These are phyloP conservation scores for Porogramme epimiltina DNA, from an alignment of 1,284 basidiomycete genomes.

Conservation along the genomic window DNA sequence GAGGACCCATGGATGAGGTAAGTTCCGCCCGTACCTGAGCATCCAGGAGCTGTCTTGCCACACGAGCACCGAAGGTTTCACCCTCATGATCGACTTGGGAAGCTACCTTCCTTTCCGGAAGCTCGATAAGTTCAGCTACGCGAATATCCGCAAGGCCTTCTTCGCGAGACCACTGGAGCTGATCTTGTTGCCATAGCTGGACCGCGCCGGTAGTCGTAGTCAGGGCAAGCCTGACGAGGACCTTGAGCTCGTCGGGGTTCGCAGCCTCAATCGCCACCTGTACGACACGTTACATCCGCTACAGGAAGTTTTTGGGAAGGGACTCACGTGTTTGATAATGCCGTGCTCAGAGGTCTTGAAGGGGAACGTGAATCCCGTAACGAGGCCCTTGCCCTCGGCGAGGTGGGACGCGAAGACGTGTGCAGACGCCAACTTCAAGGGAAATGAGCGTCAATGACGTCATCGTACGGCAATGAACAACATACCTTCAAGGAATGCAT, in stretches of 20 bases:
- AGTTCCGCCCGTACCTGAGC: slow-evolving; percentile 44
- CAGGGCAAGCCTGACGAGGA: slow-evolving; percentile 56
- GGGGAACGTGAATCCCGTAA: slow-evolving; percentile 67
- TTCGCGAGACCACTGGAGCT: slow-evolving; percentile 79
- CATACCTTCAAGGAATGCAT: slow-evolving; percentile 59
- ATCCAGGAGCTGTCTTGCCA: slow-evolving; percentile 64
- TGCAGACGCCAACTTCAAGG: slow-evolving; percentile 46
- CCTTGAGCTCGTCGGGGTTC: slow-evolving; percentile 41
- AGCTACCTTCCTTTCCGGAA: slow-evolving; percentile 67
- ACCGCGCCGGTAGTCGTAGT: slow-evolving; percentile 81
- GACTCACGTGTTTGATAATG: slow-evolving; percentile 65
- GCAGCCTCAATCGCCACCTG: slow-evolving; percentile 61
- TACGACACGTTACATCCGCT: slow-evolving; percentile 3
- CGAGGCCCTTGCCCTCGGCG: slow-evolving; percentile 54
- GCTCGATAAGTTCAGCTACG: slow-evolving; percentile 73
- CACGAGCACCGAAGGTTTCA: slow-evolving; percentile 60
- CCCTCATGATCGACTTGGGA: slow-evolving; percentile 41
- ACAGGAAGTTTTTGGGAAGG: not conserved
- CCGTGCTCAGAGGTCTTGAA: slow-evolving; percentile 78
- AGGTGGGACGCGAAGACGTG: slow-evolving; percentile 63
- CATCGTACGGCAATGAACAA: slow-evolving; percentile 13
- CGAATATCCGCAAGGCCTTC: slow-evolving; percentile 76
- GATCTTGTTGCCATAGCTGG: slow-evolving; percentile 72
- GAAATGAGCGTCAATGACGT: not conserved
- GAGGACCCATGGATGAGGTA: not conserved